Percentiles rank a stretch among this genome's conserved stretches.
These are phyloP conservation scores for Hypoxylon sp. DNA, from an alignment of 2,329 filamentous ascomycete genomes.

Conservation along the genomic window DNA sequence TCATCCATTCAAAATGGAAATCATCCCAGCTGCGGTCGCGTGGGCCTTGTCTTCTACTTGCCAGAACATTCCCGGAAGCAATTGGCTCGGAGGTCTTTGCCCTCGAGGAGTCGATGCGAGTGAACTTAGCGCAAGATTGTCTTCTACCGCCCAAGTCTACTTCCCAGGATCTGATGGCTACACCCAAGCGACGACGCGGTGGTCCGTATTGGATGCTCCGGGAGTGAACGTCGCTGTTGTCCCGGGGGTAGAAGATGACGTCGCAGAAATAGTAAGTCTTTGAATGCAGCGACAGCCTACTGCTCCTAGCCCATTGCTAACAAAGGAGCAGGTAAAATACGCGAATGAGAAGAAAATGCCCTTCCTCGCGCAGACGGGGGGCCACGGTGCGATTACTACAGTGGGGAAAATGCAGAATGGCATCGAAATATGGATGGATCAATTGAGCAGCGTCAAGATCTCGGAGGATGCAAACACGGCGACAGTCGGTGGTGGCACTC, in stretches of 20 bases:
- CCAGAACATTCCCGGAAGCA: slow-evolving; percentile 29
- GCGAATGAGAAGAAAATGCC: slow-evolving; percentile 55
- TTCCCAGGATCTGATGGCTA: slow-evolving; percentile 58
- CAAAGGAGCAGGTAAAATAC: slow-evolving; percentile 51
- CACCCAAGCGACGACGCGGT: slow-evolving; percentile 55
- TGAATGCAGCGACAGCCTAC: too few species aligned
- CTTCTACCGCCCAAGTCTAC: slow-evolving; percentile 57
- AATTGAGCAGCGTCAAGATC: slow-evolving; percentile 54
- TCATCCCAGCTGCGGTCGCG: slow-evolving; percentile 46
- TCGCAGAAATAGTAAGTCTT: slow-evolving; percentile 59
- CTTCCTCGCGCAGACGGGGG: slow-evolving; percentile 55
- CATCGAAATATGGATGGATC: slow-evolving; percentile 56
- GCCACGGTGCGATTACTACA: slow-evolving; percentile 56
- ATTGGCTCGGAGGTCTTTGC: slow-evolving; percentile 33
- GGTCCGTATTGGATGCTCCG: slow-evolving; percentile 60
- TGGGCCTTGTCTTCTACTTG: slow-evolving; percentile 47
- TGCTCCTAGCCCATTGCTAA: neutral
- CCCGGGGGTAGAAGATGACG: slow-evolving; percentile 61
- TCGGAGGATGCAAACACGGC: slow-evolving; percentile 53
- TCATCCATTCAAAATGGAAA: slow-evolving; percentile 34
- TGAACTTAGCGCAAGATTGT: slow-evolving; percentile 53
- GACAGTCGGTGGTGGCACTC: slow-evolving; percentile 56
- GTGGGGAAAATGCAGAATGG: slow-evolving; percentile 56
- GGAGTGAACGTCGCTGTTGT: slow-evolving; percentile 61
- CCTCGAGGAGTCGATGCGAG: slow-evolving; percentile 39